Base-by-base conservation (phyloP, 805 yeast genomes). In the Ogataea philodendri region DNA sequence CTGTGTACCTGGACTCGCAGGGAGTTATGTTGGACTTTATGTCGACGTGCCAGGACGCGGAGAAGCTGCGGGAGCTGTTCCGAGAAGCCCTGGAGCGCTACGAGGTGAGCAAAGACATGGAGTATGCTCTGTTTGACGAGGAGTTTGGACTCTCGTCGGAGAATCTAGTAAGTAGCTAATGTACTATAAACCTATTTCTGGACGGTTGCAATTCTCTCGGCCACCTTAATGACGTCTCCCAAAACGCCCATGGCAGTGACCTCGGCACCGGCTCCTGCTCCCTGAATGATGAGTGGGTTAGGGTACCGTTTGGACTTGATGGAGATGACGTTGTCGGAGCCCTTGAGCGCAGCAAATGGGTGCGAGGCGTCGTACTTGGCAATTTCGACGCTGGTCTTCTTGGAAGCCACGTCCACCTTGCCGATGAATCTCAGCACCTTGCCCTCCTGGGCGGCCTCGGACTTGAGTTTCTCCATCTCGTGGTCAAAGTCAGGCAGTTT, bases 361-460 rank as follows among this genome's bases (percentile, higher is more conserved):
- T 93, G 97, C 52, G 90, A 81, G 39, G 73, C 70, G 38, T 80
- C 85, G 63, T 88, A 93, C 62, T 86, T 84, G 48, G 80, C 88
- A 52, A 93, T 82, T 49, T 90, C 96, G 42, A 90, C 97, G 30
- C 84, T 77, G 31, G 79, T 94, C 41, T 69, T 65, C 43, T 79
- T 76, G 53, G 73, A 69, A 39, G 76, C 70, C 45, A 89, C 67
- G 58, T 93, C 96, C 38, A 90, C 88, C 50, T 78, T 78, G 45
- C 97, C 98, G 28, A 93, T 94, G 56, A 84, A 93, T 67, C 98
- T 80, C 54, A 93, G 73, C 16, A 93, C 97, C 65, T 93, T 87
- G 46, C 78, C 76, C 54, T 87, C 85, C 11, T 72, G 69, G 32
- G 84, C 83, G 20, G 98, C 97, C 40, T 77, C 84, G 31, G 77